phyloP scores from a whole-genome alignment of 345 rosid genomes.

The Pistacia integerrima region DNA sequence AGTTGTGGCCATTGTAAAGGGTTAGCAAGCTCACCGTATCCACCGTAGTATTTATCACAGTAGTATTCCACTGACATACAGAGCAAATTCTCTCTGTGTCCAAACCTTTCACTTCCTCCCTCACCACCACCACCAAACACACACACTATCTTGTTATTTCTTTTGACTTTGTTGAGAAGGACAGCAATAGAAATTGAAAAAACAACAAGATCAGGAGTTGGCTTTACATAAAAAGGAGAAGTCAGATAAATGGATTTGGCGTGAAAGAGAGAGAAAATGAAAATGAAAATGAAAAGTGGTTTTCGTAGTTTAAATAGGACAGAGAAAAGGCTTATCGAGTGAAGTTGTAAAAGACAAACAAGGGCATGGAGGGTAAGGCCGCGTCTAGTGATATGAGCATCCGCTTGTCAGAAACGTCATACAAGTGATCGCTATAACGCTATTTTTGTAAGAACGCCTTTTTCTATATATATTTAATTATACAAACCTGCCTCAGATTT shows the following conservation, averaged over 20 bases:
- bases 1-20: slow-evolving; percentile 77
- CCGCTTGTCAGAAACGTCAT: slow-evolving; percentile 15
- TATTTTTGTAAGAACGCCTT: no score
- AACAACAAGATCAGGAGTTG: background rate
- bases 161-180: background rate
- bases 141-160: background rate
- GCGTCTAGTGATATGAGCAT: slow-evolving; percentile 10
- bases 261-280: background rate
- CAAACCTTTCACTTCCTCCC: background rate
- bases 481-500: no score
- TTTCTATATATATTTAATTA: no score
- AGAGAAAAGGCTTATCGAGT: background rate
- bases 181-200: no score
- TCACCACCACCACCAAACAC: background rate
- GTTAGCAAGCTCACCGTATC: slow-evolving; percentile 57
- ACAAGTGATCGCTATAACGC: background rate
- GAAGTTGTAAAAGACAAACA: background rate
- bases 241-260: background rate
- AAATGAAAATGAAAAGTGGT: background rate
- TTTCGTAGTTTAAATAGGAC: background rate
- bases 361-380: background rate
- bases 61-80: slow-evolving; percentile 62
- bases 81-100: slow-evolving; percentile 18
- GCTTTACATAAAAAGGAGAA: background rate
- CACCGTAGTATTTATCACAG: slow-evolving; percentile 42